phyloP scores from a whole-genome alignment of 768 basidiomycete genomes.

The Xerocomellus chrysenteron region DNA sequence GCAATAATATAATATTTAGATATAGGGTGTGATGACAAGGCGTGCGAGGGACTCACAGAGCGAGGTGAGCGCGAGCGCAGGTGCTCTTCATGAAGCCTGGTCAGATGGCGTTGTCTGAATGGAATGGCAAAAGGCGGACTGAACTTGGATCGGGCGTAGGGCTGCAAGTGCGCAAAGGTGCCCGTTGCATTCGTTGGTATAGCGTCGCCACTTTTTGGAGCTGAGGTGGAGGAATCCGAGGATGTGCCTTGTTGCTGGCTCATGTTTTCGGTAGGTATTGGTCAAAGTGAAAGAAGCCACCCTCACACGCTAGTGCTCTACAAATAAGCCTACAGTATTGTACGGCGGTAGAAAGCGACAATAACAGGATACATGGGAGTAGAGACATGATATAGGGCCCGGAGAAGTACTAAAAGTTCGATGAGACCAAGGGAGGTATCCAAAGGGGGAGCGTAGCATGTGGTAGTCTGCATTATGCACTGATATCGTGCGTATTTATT shows the following conservation, averaged over 20 bases:
- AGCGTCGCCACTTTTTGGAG: neutral
- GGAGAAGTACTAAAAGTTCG: neutral
- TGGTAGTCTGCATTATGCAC: neutral
- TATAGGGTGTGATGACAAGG: neutral
- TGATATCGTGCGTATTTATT: neutral
- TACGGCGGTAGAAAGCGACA: neutral
- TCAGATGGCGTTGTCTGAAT: slow-evolving; percentile 14
- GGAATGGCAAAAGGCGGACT: slow-evolving; percentile 10
- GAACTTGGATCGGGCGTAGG: slow-evolving; percentile 33
- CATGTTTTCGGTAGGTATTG: slow-evolving; percentile 2
- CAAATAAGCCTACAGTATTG: slow-evolving; percentile 14
- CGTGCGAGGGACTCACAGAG: slow-evolving; percentile 30
- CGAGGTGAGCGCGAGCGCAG: slow-evolving; percentile 32
- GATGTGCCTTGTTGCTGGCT: neutral
- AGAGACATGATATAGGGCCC: neutral
- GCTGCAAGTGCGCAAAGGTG: slow-evolving; percentile 26
- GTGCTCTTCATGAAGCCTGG: slow-evolving; percentile 20
- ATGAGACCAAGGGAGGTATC: slow-evolving; percentile 1
- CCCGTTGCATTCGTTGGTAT: slow-evolving; percentile 20
- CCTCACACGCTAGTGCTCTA: neutral
- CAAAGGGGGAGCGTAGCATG: slow-evolving; percentile 2
- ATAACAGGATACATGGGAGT: slow-evolving; percentile 12
- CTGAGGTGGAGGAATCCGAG: neutral
- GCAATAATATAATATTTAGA: neutral
- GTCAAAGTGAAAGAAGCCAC: neutral